Evolutionary conservation across 1,284 basidiomycete species (phyloP), one percentile per base, ranked within the genome.

Genomic region (Austropuccinia psidii): DNA sequence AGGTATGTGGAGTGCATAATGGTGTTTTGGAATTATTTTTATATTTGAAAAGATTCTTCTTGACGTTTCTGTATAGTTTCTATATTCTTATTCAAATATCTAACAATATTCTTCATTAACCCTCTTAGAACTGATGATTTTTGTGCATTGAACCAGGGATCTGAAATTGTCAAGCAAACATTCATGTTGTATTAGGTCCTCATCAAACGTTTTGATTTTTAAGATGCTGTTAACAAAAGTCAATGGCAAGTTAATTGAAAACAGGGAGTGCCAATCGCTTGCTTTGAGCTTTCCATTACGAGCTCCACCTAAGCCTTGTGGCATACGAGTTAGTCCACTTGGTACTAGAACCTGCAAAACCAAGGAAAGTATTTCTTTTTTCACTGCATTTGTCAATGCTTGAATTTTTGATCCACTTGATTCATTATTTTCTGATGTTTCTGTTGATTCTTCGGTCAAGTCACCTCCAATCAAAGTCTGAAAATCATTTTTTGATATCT

Each of bases 61-160:
- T 19, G 58, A 61, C 3, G 58, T 61, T 7, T 4, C 27, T 1
- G 6, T 15, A 41, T 61, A 61, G 6, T 15, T 41, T 61, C 29
- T 5, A 24, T 61, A 61, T 9, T 43, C 4, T 1, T 17, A 21
- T 4, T 31, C 3, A 21, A 61, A 61, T 7, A 21, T 21, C 4
- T 2, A 7, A 41, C 3, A 41, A 17, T 41, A 17, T 35, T 5
- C 2, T 19, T 4, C 8, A 1, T 5, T 11, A 7, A 61, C 58
- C 6, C 11, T 24, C 6, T 15, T 21, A 21, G 58, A 17, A 21
- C 58, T 21, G 24, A 45, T n/a, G 52, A 75, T 39, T 37, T 43
- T 4, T 61, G 75, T 75, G 43, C 72, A 75, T 9, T 49, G 27
- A 7, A 75, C 74, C 24, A 75, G 37, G 43, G 61, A 45, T 43